Evolutionary conservation across 2,329 filamentous ascomycete species (phyloP), one percentile per base, ranked within the genome.

Genomic region (Alternaria viburni): DNA sequence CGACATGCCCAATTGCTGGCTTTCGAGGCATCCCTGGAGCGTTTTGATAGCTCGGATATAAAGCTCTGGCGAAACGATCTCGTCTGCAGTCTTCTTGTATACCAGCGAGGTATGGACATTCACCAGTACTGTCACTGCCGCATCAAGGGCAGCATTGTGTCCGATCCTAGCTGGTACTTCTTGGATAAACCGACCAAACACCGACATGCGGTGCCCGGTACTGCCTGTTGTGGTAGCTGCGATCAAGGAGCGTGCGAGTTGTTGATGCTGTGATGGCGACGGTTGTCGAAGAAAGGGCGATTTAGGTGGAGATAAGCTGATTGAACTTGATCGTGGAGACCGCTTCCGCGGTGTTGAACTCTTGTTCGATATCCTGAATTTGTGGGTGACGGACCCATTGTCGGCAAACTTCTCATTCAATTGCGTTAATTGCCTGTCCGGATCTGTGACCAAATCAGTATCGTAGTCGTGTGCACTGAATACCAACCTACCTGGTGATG

Each of bases 31-130:
- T 30, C 44, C 55, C 44, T 78, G 73, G 13, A 79, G 58, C 9
- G 59, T 71, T 50, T 73, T 75, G 26, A 79, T 74, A 4, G 76
- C 76, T n/a, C 69, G 63, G 3, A 78, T 60, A 50, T 77, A 79
- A 13, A 76, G 51, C 25, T 69, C 66, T 7, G 72, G 74, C 26
- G 69, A 74, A 8, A 72, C 69, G 17, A 76, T 70, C 41, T 75
- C 72, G 17, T 61, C 62, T 5, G 67, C 63, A 3, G 56, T 64
- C 17, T 72, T 71, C 54, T 71, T 70, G 21, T 72, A 69, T 26
- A 75, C 64, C 45, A 77, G 55, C 8, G 73, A 72, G 9, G 67
- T 68, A 47, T 77, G 74, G 6, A 72, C 73, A 30, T 74, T 65
- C 15, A 77, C 69, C 3, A 78, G 64, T 25, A 76, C 76, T 30